Conservation (phyloP, 176 grass and related monocot species). For the Triticum turgidum region DNA sequence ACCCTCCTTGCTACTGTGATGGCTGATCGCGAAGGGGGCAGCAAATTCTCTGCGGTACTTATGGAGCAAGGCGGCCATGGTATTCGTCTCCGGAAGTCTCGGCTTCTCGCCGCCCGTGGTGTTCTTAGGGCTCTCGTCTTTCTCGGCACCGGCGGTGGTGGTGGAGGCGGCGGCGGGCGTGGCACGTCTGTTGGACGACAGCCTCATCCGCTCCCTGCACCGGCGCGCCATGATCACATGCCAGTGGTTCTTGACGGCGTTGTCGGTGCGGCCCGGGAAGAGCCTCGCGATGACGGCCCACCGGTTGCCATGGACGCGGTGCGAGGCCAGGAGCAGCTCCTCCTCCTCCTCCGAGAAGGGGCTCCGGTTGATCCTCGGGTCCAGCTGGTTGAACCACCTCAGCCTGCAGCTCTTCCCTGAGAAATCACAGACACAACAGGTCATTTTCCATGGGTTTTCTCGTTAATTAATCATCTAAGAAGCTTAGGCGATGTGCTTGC, state of each 20-base stretch:
- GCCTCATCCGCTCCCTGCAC: conserved; percentile 52
- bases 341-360: conserved; percentile 94
- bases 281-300: conserved; percentile 92
- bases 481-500: neutral
- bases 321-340: conserved; percentile 72
- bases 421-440: neutral
- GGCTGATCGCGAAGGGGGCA: conserved; percentile 41
- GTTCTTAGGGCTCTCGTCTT: conserved; percentile 27
- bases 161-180: neutral
- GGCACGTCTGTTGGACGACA: neutral
- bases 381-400: conserved; percentile 97
- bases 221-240: conserved; percentile 94
- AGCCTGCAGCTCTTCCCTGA: conserved; percentile 97
- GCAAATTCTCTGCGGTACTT: conserved; percentile 56
- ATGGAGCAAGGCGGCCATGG: conserved; percentile 49
- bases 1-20: conserved; percentile 32
- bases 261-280: conserved; percentile 94
- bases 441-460: conserved; percentile 21
- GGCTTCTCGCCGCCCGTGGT: neutral
- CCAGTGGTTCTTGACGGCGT: conserved; percentile 99
- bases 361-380: conserved; percentile 82
- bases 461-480: neutral
- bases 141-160: neutral
- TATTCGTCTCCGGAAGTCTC: conserved; percentile 11
- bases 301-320: conserved; percentile 78